Evolutionary conservation across 1,284 basidiomycete species (phyloP).

Genomic region (Sanghuangporus weigelae): DNA sequence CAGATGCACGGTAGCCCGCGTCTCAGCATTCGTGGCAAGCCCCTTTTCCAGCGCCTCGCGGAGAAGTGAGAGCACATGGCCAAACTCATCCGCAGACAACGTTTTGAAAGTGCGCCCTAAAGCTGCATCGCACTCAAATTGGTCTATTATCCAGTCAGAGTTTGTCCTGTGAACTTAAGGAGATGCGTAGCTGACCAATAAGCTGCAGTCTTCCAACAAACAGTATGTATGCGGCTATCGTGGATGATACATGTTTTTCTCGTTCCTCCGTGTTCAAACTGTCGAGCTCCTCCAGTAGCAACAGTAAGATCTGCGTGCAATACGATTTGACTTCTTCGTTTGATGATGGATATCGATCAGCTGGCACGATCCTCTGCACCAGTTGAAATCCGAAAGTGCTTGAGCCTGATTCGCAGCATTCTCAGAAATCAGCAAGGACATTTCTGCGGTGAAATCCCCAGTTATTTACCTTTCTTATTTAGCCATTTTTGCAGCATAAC

Average conservation of each 20-base stretch:
- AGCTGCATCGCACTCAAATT: neutral
- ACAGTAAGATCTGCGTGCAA: neutral
- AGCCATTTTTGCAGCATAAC: constrained; percentile 10
- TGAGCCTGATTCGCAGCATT: neutral
- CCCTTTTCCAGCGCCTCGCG: neutral
- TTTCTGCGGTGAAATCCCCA: neutral
- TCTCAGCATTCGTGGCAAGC: neutral
- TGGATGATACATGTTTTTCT: constrained; percentile 25
- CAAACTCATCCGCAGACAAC: constrained; percentile 4
- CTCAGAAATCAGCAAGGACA: neutral
- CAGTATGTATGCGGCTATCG: constrained; percentile 35
- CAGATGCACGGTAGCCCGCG: constrained; percentile 1
- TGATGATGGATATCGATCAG: neutral
- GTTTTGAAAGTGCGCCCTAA: neutral
- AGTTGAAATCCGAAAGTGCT: neutral
- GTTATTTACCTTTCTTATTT: neutral
- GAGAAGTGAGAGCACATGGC: constrained; percentile 3
- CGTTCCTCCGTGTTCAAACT: neutral
- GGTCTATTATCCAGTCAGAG: neutral
- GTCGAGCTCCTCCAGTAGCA: constrained; percentile 13
- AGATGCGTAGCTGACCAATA: constrained; percentile 24
- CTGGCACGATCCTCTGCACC: neutral
- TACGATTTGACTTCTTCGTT: neutral
- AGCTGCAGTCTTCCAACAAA: constrained; percentile 24
- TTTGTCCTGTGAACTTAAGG: neutral